These are phyloP conservation scores for Mycosphaerella sp. DNA, from an alignment of 2,329 filamentous ascomycete genomes.

Conservation along the genomic window DNA sequence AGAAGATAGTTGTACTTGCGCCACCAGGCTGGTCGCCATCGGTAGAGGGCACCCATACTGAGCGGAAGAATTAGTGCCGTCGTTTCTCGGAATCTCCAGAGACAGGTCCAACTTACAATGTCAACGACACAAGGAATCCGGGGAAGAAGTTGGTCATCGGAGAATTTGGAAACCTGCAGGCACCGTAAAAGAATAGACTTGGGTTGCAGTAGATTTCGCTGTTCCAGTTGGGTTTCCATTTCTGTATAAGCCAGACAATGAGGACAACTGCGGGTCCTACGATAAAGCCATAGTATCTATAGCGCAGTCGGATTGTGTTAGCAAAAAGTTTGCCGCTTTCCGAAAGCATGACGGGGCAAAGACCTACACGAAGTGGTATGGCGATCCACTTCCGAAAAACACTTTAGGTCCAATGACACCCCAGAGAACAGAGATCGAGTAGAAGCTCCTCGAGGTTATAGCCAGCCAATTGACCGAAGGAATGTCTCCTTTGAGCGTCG, in stretches of 20 bases:
- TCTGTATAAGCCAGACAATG: constrained; percentile 12
- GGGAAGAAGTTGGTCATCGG: constrained; percentile 13
- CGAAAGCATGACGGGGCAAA: background rate
- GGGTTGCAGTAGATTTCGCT: constrained; percentile 14
- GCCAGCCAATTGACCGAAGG: constrained; percentile 14
- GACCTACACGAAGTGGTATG: constrained; percentile 9
- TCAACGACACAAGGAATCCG: constrained; percentile 3
- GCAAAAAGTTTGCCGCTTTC: background rate
- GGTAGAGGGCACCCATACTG: constrained; percentile 17
- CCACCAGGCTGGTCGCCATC: constrained; percentile 15
- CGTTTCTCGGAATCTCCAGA: background rate
- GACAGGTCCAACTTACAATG: constrained; percentile 6
- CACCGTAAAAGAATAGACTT: constrained; percentile 13
- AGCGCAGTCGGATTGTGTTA: background rate
- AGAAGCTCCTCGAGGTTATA: constrained; percentile 11
- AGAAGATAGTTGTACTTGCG: constrained; percentile 18
- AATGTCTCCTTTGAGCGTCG: constrained; percentile 23
- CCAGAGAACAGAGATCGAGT: constrained; percentile 32
- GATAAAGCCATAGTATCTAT: constrained; percentile 15
- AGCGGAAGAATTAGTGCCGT: background rate
- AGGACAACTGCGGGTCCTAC: constrained; percentile 13
- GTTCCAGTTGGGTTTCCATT: constrained; percentile 12
- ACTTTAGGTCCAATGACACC: constrained; percentile 32
- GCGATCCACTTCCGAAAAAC: constrained; percentile 14
- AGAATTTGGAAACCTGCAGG: constrained; percentile 7